Base-by-base conservation (phyloP, 441 rosid genomes). In the Gossypium aridum region DNA sequence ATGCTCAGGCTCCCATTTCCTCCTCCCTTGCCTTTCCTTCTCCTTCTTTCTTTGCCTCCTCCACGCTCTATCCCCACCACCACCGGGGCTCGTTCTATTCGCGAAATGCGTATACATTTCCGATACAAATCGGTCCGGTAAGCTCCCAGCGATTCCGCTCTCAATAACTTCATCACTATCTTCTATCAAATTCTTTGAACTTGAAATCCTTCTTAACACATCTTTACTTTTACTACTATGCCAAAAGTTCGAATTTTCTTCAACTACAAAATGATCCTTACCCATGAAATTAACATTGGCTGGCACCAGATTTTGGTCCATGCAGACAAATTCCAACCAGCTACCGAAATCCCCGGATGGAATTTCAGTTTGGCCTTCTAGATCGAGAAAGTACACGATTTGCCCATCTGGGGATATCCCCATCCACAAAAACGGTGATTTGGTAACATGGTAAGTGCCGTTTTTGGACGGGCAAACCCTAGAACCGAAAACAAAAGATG, bases 61-160 rank as follows among this genome's bases (percentile, higher is more conserved):
- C 76, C 75, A 70, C 0, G 84, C 67, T 65, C 89, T 80, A 14
- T 87, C 96, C 3, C 90, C 85, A 0, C 22, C 14, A 0, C 53
- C 53, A 47, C 91, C 85, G 0, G 94, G 94, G 60, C 93, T 90
- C 70, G 76, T 90, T 83, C 83, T 80, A 80, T 95, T 95, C 0
- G 98, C 99, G 43, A 91, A 87, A 70, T 91, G 89, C 66, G 86
- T 82, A 66, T 91, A 95, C 85, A 91, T 86, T 75, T 95, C 98
- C 69, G 87, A 82, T 70, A 85, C 88, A 70, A 77, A 70, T 49
- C 64, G 77, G 75, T 86, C 89, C 3, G 90, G 96, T n/a, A 87
- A 84, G 49, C 89, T 84, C 75, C 83, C 90, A 0, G 83, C 76
- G 2, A 70, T 70, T 51, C 80, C 81, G 62, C 76, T 64, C 19